Evolutionary conservation across 108 stramenopile species (phyloP), one percentile per base, ranked within the genome.

Genomic region (Nitzschia sp.): DNA sequence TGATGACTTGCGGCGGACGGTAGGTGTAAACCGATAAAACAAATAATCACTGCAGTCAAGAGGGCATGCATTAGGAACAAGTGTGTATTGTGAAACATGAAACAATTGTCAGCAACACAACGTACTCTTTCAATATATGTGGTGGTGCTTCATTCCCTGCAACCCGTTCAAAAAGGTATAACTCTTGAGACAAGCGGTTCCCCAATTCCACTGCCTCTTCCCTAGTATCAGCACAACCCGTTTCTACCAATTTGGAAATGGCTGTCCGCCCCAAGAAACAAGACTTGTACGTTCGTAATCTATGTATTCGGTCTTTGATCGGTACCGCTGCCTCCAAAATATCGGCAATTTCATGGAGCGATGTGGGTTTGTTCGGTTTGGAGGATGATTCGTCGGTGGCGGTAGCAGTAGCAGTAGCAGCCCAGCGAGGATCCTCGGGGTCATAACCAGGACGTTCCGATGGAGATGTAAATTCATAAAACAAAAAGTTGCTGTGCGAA

Each of bases 131-230:
- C 17, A 48, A 17, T 5, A 17, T 17, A 48, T 48, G 46, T 17
- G 46, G 17, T 5, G 29, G 29, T 34, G 3, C 29, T 15, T 48
- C 17, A 17, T 48, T 48, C 46, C 46, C 46, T 3, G 46, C 2
- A 2, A 48, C 3, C 14, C 17, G 46, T 48, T 48, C 46, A 38
- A 88, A 83, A 48, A 86, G 55, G n/a, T 65, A 57, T 15, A 83
- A 48, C 38, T 81, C 55, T 10, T 63, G 57, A 15, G 71, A 73
- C 53, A 92, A 43, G 1, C 44, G 44, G 10, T 70, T 62, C 11
- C 88, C 84, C 21, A 92, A 71, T 25, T 67, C 64, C 6, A 89
- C 80, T 14, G 86, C 91, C 53, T 89, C 85, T 20, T 63, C 51
- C 20, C 88, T 56, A 37, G 59, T 53, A 11, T 52, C 41, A 6